These are phyloP conservation scores for Botrytis medusae DNA, from an alignment of 2,329 filamentous ascomycete species.

Conservation along the genomic window DNA sequence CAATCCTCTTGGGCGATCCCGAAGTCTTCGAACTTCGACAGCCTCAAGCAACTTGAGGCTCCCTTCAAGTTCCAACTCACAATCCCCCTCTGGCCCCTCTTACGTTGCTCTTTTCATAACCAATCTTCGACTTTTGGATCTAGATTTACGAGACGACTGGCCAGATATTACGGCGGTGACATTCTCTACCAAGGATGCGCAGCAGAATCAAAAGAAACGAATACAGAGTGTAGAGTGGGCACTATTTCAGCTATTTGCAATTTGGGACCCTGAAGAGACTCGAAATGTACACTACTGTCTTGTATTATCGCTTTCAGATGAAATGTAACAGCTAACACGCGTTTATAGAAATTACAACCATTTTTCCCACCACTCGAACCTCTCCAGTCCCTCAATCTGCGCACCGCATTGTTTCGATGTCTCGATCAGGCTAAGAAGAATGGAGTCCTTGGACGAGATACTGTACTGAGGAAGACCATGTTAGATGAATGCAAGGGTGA, in stretches of 20 bases:
- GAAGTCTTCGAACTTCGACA: constrained; percentile 35
- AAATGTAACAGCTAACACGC: constrained; percentile 1
- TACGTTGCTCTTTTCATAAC: constrained; percentile 71
- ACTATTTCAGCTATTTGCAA: constrained; percentile 78
- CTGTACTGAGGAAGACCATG: constrained; percentile 87
- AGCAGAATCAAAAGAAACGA: constrained; percentile 76
- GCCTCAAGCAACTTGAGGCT: constrained; percentile 28
- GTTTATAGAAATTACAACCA: constrained; percentile 72
- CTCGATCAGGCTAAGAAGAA: constrained; percentile 87
- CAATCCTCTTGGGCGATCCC: constrained; percentile 30
- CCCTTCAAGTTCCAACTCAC: constrained; percentile 21
- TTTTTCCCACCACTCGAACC: constrained; percentile 91
- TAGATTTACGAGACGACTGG: constrained; percentile 77
- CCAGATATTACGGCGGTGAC: constrained; percentile 69
- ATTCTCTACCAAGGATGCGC: constrained; percentile 65
- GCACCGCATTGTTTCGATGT: constrained; percentile 75
- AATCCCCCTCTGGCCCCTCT: constrained; percentile 43
- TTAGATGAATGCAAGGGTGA: constrained; percentile 95
- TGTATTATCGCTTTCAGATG: no score
- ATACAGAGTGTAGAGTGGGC: constrained; percentile 86
- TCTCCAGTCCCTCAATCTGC: constrained; percentile 85
- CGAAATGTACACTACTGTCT: constrained; percentile 58
- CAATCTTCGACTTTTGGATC: constrained; percentile 78
- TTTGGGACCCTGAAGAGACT: constrained; percentile 79
- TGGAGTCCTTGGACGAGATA: constrained; percentile 76